Evolutionary conservation across 2,329 filamentous ascomycete genomes (phyloP).

Genomic region (Alternaria gansuensis): DNA sequence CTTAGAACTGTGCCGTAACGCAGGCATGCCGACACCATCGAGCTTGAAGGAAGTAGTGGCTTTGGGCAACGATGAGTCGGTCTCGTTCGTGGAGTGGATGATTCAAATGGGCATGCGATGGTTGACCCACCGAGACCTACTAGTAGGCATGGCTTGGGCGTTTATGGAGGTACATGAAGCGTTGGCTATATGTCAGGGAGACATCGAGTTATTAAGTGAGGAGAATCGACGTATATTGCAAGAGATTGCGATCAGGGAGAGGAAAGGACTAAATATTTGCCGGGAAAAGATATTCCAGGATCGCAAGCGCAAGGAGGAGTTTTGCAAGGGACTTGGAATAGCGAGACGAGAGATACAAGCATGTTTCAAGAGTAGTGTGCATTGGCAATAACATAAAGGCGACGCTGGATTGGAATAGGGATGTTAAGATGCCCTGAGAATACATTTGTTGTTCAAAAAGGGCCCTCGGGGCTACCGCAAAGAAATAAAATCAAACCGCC

Average conservation of each 20-base stretch:
- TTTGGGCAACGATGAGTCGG: conserved; percentile 53
- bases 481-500: conserved; percentile 8
- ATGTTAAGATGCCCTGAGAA: conserved; percentile 3
- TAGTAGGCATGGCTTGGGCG: conserved; percentile 49
- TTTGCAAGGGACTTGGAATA: conserved; percentile 1
- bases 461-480: not conserved
- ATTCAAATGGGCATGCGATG: conserved; percentile 27
- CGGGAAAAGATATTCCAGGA: conserved; percentile 11
- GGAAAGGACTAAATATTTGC: conserved; percentile 23
- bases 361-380: conserved; percentile 9
- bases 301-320: conserved; percentile 4
- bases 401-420: not conserved
- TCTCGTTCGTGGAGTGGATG: conserved; percentile 27
- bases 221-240: conserved; percentile 1
- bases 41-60: conserved; percentile 39
- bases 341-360: conserved; percentile 6
- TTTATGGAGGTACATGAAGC: conserved; percentile 40
- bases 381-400: not conserved
- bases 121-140: conserved; percentile 33
- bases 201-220: conserved; percentile 1
- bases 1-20: conserved; percentile 37
- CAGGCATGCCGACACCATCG: conserved; percentile 24
- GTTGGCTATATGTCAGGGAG: conserved; percentile 6
- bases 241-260: conserved; percentile 23
- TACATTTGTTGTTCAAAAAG: conserved; percentile 1